A percentile compares a stretch with the other conserved stretches of the same genome.
These are phyloP conservation scores for Hyaloraphidium curvatum DNA, from an alignment of 192 early-diverging fungal species.

Conservation along the genomic window DNA sequence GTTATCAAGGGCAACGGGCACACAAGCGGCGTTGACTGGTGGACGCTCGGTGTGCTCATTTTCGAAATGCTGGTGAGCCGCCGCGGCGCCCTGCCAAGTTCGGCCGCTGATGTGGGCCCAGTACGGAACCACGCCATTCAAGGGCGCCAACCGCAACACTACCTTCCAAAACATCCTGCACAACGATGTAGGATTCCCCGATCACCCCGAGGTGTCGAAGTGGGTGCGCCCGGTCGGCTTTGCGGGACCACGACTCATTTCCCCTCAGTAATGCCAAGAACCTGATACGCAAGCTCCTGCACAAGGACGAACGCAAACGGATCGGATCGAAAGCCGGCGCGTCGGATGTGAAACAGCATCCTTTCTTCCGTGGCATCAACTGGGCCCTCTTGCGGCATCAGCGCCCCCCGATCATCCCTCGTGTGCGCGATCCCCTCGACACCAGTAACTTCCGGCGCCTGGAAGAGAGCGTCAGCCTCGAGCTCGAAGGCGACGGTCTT, in stretches of 20 bases:
- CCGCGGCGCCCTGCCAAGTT: not conserved
- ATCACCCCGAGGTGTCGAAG: constrained; percentile 8
- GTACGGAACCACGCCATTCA: constrained; percentile 93
- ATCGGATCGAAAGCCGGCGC: constrained; percentile 79
- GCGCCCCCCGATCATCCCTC: constrained; percentile 68
- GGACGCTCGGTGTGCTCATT: constrained; percentile 92
- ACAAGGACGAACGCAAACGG: constrained; percentile 75
- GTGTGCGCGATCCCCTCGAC: constrained; percentile 19
- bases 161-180: constrained; percentile 79
- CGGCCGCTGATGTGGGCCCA: constrained; percentile 4
- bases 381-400: constrained; percentile 82
- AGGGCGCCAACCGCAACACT: constrained; percentile 64
- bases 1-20: constrained; percentile 91
- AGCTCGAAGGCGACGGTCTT: constrained; percentile 36
- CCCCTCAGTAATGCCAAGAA: constrained; percentile 38
- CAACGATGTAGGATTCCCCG: constrained; percentile 56
- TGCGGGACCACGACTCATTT: too few relatives aligned
- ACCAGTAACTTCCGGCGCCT: constrained; percentile 47
- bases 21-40: constrained; percentile 90
- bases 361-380: constrained; percentile 74
- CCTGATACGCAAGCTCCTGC: constrained; percentile 63
- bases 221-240: too few relatives aligned
- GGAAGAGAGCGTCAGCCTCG: constrained; percentile 40
- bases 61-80: constrained; percentile 78
- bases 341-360: constrained; percentile 77